A percentile compares a stretch with the other conserved stretches of the same genome.
Conservation (phyloP, 441 rosid species). For the Isatis lusitanica region DNA sequence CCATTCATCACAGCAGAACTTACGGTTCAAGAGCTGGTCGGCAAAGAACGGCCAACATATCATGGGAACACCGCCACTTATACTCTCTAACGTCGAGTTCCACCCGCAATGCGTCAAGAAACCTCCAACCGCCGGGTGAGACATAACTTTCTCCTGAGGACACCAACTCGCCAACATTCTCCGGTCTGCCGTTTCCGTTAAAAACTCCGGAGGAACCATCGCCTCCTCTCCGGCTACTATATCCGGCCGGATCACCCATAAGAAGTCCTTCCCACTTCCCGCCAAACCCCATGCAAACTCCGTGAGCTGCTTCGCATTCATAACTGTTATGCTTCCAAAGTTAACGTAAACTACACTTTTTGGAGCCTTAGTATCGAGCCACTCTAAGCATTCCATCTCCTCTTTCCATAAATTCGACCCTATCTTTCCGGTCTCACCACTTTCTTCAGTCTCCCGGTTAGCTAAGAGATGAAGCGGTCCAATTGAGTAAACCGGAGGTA, state of each 20-base stretch:
- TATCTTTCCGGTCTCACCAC: slow-evolving; percentile 9
- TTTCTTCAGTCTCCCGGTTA: slow-evolving; percentile 26
- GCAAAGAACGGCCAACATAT: slow-evolving; percentile 53
- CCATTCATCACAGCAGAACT: slow-evolving; percentile 38
- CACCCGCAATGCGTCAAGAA: slow-evolving; percentile 52
- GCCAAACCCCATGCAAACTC: slow-evolving; percentile 55
- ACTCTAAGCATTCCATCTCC: slow-evolving; percentile 34
- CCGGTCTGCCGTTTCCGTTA: slow-evolving; percentile 30
- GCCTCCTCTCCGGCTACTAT: slow-evolving; percentile 36
- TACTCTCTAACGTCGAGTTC: slow-evolving; percentile 47
- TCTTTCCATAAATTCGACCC: slow-evolving; percentile 45
- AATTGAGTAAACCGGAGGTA: slow-evolving; percentile 40
- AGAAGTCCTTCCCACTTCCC: slow-evolving; percentile 23
- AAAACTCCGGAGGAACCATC: slow-evolving; percentile 35
- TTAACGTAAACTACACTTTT: slow-evolving; percentile 43
- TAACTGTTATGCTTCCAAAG: slow-evolving; percentile 48
- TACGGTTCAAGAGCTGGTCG: slow-evolving; percentile 42
- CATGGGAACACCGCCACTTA: slow-evolving; percentile 39
- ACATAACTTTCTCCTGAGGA: slow-evolving; percentile 43
- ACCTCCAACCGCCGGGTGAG: slow-evolving; percentile 43
- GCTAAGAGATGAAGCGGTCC: slow-evolving; percentile 45
- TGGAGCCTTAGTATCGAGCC: slow-evolving; percentile 38
- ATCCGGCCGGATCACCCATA: slow-evolving; percentile 51
- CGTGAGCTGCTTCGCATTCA: slow-evolving; percentile 32
- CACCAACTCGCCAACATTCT: slow-evolving; percentile 45